Conservation (phyloP, 208 protist genomes). For the Kentomonas sorsogonicus region DNA sequence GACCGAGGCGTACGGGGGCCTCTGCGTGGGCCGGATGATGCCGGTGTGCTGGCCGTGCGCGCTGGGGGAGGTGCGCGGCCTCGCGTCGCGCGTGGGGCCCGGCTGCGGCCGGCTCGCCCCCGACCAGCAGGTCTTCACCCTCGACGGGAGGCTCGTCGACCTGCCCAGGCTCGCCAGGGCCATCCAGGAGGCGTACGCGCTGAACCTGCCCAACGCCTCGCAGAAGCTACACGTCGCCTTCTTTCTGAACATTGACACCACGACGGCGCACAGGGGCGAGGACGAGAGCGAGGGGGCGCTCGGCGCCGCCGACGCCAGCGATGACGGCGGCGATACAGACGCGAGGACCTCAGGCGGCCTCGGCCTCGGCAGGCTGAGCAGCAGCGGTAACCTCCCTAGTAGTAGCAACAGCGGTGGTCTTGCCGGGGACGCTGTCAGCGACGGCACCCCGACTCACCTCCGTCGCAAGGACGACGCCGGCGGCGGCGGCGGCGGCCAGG, state of each 20-base stretch:
- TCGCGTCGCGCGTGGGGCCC: conserved; percentile 55
- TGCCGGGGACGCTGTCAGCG: no score
- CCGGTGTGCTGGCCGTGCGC: conserved; percentile 51
- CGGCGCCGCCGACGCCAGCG: no score
- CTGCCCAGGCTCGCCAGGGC: conserved; percentile 60
- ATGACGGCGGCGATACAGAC: no score
- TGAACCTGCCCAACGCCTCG: conserved; percentile 65
- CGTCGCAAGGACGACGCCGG: conserved; percentile 1
- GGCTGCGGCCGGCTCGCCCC: conserved; percentile 40
- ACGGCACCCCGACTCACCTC: background rate
- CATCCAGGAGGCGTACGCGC: conserved; percentile 63
- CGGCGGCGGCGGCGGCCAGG: conserved; percentile 10
- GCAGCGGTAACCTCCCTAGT: no score
- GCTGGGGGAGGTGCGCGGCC: conserved; percentile 52
- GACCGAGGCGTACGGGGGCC: conserved; percentile 79
- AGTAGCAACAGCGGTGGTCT: no score
- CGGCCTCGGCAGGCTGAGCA: no score
- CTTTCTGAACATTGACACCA: conserved; percentile 54
- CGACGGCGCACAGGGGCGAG: no score
- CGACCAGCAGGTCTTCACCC: conserved; percentile 70
- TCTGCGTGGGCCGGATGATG: conserved; percentile 44
- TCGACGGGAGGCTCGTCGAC: conserved; percentile 80
- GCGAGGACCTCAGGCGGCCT: no score
- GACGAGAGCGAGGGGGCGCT: no score
- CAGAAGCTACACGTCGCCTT: conserved; percentile 63